Evolutionary conservation across 129 eudicot species (phyloP).

Genomic region (Ambrosia trifida): DNA sequence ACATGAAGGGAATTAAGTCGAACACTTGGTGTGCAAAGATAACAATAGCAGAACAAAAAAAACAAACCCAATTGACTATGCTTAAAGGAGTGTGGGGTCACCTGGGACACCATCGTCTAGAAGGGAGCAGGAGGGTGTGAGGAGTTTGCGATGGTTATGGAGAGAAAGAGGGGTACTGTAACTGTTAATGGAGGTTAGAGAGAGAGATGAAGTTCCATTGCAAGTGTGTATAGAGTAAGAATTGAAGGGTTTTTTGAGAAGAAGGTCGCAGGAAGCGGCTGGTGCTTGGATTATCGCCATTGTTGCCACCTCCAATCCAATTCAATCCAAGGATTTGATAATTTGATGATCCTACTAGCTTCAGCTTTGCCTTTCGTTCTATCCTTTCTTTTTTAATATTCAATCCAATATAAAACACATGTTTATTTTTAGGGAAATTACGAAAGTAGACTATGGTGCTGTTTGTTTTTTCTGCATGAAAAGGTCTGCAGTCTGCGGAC

Average conservation of each 20-base stretch:
- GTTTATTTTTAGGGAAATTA: background rate
- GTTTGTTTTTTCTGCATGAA: too few relatives aligned
- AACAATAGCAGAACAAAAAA: background rate
- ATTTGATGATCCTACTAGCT: background rate
- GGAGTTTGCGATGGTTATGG: conserved; percentile 31
- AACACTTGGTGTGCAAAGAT: conserved; percentile 28
- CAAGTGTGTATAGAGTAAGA: conserved; percentile 18
- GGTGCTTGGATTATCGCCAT: conserved; percentile 56
- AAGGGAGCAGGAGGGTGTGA: conserved; percentile 43
- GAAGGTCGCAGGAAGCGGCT: conserved; percentile 31
- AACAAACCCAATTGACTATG: background rate
- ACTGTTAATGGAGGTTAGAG: conserved; percentile 19
- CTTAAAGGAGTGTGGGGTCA: conserved; percentile 21
- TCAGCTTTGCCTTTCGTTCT: conserved; percentile 18
- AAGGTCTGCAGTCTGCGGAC: too few relatives aligned
- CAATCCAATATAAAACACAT: background rate
- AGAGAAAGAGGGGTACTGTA: conserved; percentile 9
- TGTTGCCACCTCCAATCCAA: conserved; percentile 19
- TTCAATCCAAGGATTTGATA: conserved; percentile 10
- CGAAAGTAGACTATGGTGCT: too few relatives aligned
- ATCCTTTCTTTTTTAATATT: conserved; percentile 11
- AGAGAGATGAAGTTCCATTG: conserved; percentile 17
- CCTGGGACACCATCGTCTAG: conserved; percentile 51
- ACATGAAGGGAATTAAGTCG: conserved; percentile 21
- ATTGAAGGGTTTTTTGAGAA: conserved; percentile 7